Percentiles rank a stretch among this genome's conserved stretches.
phyloP scores from a whole-genome alignment of 352 stramenopile species.

The Phytophthora pistaciae region DNA sequence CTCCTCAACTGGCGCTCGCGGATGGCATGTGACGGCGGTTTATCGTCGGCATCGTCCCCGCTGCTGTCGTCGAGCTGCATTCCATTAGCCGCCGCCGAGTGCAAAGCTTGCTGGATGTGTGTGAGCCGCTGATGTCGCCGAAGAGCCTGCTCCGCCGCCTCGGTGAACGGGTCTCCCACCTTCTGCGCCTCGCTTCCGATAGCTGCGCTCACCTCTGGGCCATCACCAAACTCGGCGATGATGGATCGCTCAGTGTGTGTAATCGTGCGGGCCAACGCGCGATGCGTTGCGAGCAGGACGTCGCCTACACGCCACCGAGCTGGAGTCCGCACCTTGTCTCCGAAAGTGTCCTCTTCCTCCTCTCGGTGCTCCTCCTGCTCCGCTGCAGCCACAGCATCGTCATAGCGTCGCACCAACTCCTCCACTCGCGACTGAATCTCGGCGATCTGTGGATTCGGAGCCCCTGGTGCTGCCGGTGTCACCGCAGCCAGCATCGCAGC shows the following conservation, averaged over 20 bases:
- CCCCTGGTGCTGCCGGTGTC: neutral
- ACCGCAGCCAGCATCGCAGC: constrained; percentile 18
- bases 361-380: constrained; percentile 32
- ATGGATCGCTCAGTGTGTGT: constrained; percentile 65
- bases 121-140: constrained; percentile 29
- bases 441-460: constrained; percentile 56
- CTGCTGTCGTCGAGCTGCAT: constrained; percentile 6
- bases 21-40: constrained; percentile 11
- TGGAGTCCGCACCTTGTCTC: constrained; percentile 39
- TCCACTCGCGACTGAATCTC: constrained; percentile 77
- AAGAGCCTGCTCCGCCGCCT: constrained; percentile 44
- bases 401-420: constrained; percentile 73
- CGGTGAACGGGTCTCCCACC: constrained; percentile 45
- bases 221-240: constrained; percentile 60
- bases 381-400: constrained; percentile 47
- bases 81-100: constrained; percentile 41
- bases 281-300: constrained; percentile 70
- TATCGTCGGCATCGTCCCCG: constrained; percentile 21
- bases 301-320: constrained; percentile 69
- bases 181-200: constrained; percentile 46
- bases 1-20: constrained; percentile 56
- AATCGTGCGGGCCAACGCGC: constrained; percentile 61
- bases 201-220: constrained; percentile 49
- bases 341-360: constrained; percentile 35
- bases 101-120: constrained; percentile 57